phyloP scores from a whole-genome alignment of 495 filamentous ascomycete genomes.

The Terfezia claveryi region DNA sequence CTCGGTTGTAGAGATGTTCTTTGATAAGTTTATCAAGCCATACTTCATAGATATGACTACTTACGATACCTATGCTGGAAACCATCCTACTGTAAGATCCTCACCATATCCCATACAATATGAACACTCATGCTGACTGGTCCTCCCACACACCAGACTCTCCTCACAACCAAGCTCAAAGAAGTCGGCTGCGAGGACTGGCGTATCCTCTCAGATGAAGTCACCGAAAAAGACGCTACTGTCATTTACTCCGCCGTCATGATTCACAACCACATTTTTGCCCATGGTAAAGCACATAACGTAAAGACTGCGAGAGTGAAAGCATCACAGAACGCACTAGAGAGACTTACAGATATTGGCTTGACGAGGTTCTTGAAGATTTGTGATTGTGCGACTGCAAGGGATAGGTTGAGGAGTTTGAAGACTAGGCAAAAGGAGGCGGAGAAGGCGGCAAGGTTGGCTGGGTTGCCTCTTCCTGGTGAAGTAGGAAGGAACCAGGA shows the following conservation, averaged over 20 bases:
- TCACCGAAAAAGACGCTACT: constrained; percentile 23
- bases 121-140: neutral
- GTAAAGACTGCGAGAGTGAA: constrained; percentile 49
- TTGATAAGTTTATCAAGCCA: constrained; percentile 42
- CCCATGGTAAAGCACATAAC: constrained; percentile 37
- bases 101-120: neutral
- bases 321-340: constrained; percentile 45
- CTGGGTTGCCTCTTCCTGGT: too few species aligned
- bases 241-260: constrained; percentile 49
- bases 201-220: constrained; percentile 21
- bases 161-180: constrained; percentile 24
- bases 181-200: constrained; percentile 28
- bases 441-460: neutral
- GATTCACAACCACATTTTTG: constrained; percentile 48
- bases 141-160: constrained; percentile 9
- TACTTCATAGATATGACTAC: constrained; percentile 66
- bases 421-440: neutral
- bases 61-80: constrained; percentile 60
- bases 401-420: neutral
- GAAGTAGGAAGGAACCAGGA: too few species aligned
- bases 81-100: constrained; percentile 39
- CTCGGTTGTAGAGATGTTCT: constrained; percentile 49
- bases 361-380: neutral
- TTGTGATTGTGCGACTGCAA: neutral
- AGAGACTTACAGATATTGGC: constrained; percentile 31